Conservation (phyloP, 148 eudicot species). For the Camellia sinensis region DNA sequence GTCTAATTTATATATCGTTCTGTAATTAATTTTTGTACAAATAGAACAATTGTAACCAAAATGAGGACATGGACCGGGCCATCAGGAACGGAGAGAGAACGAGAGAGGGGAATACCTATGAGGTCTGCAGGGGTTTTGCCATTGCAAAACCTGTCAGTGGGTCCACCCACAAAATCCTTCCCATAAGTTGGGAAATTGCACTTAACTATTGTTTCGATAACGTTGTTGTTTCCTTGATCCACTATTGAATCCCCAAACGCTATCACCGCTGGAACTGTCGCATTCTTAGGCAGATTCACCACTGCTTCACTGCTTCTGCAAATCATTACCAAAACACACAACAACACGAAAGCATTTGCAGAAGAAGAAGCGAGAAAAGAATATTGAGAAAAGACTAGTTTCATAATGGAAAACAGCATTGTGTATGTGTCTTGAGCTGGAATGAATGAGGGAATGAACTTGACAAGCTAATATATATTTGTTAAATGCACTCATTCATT, state of each 20-base stretch:
- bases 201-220: slow-evolving; percentile 31
- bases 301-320: slow-evolving; percentile 8
- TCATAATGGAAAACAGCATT: neutral
- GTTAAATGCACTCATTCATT: neutral
- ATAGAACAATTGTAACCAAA: neutral
- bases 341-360: neutral
- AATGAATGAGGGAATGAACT: neutral
- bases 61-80: too few relatives aligned
- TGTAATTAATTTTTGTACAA: too few relatives aligned
- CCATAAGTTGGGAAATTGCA: slow-evolving; percentile 61
- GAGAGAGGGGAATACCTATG: slow-evolving; percentile 33
- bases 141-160: slow-evolving; percentile 72
- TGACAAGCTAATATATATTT: neutral
- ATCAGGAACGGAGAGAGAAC: neutral
- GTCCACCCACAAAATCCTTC: slow-evolving; percentile 46
- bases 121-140: slow-evolving; percentile 72
- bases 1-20: too few relatives aligned
- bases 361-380: neutral
- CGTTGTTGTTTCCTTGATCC: slow-evolving; percentile 66
- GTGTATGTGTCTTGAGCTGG: too few relatives aligned
- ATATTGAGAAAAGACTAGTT: too few relatives aligned
- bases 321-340: neutral
- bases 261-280: slow-evolving; percentile 44
- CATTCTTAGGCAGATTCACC: slow-evolving; percentile 33
- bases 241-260: slow-evolving; percentile 67